Evolutionary conservation across 2,329 filamentous ascomycete genomes (phyloP).

Genomic region (Microdochium trichocladiopsis): DNA sequence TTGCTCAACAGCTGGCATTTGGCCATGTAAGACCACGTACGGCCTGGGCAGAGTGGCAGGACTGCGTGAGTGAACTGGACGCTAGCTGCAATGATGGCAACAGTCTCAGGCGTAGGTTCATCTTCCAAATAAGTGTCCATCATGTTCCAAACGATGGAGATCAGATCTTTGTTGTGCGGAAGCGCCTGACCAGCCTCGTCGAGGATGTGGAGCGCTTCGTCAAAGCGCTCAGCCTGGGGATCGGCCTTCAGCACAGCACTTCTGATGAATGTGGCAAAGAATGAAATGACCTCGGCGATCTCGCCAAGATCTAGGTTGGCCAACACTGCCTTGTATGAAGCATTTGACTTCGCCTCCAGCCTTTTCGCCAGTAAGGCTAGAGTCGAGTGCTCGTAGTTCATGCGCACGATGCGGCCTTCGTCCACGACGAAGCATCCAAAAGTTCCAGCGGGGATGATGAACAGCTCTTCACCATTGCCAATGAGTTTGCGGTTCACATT

Average conservation of each 20-base stretch:
- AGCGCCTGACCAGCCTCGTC: slow-evolving; percentile 51
- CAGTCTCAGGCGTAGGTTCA: slow-evolving; percentile 54
- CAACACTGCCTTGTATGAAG: slow-evolving; percentile 44
- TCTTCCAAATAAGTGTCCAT: slow-evolving; percentile 66
- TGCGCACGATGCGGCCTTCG: slow-evolving; percentile 65
- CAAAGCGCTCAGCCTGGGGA: slow-evolving; percentile 11
- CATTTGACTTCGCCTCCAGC: slow-evolving; percentile 58
- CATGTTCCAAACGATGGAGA: slow-evolving; percentile 75
- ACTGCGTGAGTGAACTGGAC: slow-evolving; percentile 73
- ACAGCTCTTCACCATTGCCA: slow-evolving; percentile 38
- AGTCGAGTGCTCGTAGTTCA: slow-evolving; percentile 74
- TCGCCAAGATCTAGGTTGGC: slow-evolving; percentile 51
- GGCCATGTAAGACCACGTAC: slow-evolving; percentile 85
- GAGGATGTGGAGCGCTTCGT: slow-evolving; percentile 40
- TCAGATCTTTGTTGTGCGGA: slow-evolving; percentile 61
- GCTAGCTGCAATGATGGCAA: slow-evolving; percentile 64
- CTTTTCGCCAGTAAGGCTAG: slow-evolving; percentile 73
- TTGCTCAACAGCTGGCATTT: slow-evolving; percentile 74
- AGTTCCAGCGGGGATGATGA: slow-evolving; percentile 60
- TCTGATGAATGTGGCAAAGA: slow-evolving; percentile 65
- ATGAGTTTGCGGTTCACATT: slow-evolving; percentile 35
- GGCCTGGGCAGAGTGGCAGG: slow-evolving; percentile 66
- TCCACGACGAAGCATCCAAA: slow-evolving; percentile 70
- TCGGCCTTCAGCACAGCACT: slow-evolving; percentile 34
- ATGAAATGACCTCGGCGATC: slow-evolving; percentile 64